Base-by-base conservation (phyloP, 1,284 basidiomycete genomes). In the Rhodotorula sp. region DNA sequence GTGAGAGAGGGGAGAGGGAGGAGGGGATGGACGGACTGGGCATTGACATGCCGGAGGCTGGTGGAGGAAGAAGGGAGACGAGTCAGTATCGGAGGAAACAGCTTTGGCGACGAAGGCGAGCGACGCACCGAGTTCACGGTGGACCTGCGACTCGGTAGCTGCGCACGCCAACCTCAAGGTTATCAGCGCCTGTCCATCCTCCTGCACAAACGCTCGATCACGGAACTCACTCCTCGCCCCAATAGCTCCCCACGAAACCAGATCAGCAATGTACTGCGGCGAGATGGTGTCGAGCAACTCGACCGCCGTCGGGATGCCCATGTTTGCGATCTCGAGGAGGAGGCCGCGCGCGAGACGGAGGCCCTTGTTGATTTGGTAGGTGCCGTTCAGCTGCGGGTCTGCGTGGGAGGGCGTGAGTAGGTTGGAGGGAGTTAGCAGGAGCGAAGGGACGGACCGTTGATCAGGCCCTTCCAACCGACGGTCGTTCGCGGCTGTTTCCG, bases 401-500 rank as follows among this genome's bases (percentile, higher is more conserved):
- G 64, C 24, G 36, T 1, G 30, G 29, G 22, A n/a, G 36, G 20
- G 17, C 3, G 47, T 27, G 10, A 15, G 8, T 22, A 11, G 15
- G 15, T 10, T n/a, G 4, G 20, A 13, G 27, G 51, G 44, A 9
- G 24, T 11, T 20, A 17, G 22, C 17, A 6, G 9, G 29, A 15
- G 22, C 1, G 17, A 13, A 9, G 19, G 27, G 10, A 59, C 73
- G 59, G 29, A 78, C 81, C 90, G 79, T 98, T 99, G 83, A 99
- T 98, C 73, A 99, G 87, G 61, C 95, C 95, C 81, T 98, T 98
- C 95, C 95, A 98, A 27, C 94, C 94, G 63, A 98, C 90, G 0
- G 95, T 98, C 19, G 95, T 98, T 54, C 95, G 85, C 1, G 94
- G 94, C 78, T 65, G 13, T 19, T 9, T 7, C 7, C 36, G 36